Conservation (phyloP, 169 alveolate species). For the Plasmodium gallinaceum region DNA sequence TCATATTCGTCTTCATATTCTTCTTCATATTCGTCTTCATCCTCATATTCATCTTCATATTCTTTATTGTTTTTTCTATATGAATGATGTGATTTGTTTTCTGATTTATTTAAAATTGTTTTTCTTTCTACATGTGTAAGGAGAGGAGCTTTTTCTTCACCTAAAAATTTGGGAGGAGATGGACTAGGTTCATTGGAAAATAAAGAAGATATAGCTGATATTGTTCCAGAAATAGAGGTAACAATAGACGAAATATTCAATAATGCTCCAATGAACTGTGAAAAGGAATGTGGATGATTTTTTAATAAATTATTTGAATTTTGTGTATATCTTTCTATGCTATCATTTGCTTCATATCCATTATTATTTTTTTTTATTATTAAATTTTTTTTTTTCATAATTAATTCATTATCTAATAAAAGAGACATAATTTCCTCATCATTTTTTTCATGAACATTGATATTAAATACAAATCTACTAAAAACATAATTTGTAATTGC, state of each 20-base stretch:
- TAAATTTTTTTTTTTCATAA: constrained; percentile 66
- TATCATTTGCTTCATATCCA: not conserved
- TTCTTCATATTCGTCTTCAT: constrained; percentile 17
- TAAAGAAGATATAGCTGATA: constrained; percentile 52
- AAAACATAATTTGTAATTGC: constrained; percentile 58
- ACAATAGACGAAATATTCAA: constrained; percentile 11
- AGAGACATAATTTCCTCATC: constrained; percentile 58
- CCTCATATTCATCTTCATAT: not conserved
- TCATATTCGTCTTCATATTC: constrained; percentile 13
- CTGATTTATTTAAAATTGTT: not conserved
- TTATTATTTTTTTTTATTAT: constrained; percentile 7
- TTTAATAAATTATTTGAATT: not conserved
- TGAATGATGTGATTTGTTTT: too few relatives aligned
- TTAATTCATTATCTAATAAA: constrained; percentile 44
- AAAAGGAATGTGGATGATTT: constrained; percentile 42
- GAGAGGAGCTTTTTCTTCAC: constrained; percentile 18
- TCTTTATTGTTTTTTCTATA: not conserved
- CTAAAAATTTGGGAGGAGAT: constrained; percentile 63
- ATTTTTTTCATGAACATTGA: constrained; percentile 39
- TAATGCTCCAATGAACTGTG: constrained; percentile 55
- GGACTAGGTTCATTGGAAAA: constrained; percentile 36
- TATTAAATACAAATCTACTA: constrained; percentile 42
- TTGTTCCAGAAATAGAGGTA: constrained; percentile 62
- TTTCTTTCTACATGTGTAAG: constrained; percentile 31
- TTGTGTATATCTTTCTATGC: not conserved